These are phyloP conservation scores for Tolypocladium pustulatum DNA, from an alignment of 2,329 filamentous ascomycete genomes.

Conservation along the genomic window DNA sequence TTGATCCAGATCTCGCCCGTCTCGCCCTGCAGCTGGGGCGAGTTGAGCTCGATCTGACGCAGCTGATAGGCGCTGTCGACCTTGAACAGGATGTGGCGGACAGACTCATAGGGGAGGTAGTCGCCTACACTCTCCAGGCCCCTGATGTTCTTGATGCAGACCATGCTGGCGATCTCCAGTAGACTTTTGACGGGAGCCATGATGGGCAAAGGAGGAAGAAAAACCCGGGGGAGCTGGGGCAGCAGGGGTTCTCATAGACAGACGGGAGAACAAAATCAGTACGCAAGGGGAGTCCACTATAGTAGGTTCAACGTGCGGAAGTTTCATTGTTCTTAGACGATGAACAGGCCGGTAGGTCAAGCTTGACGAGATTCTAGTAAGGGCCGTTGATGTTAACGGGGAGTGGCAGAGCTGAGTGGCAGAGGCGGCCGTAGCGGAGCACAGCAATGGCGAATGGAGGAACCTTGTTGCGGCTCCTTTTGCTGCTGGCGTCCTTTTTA, in stretches of 20 bases:
- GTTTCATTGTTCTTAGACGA: neutral
- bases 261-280: neutral
- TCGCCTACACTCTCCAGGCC: conserved; percentile 60
- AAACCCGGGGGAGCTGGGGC: neutral
- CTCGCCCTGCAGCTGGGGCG: conserved; percentile 63
- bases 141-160: conserved; percentile 42
- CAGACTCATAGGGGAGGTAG: conserved; percentile 51
- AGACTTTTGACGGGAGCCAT: conserved; percentile 38
- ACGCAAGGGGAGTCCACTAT: neutral
- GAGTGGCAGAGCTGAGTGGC: too few species aligned
- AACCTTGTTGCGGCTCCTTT: neutral
- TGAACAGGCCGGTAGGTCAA: too few species aligned
- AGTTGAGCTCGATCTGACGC: conserved; percentile 60
- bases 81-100: conserved; percentile 57
- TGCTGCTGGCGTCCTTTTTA: neutral
- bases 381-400: too few species aligned
- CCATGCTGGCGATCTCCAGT: conserved; percentile 36
- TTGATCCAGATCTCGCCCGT: conserved; percentile 66
- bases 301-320: neutral
- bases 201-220: neutral
- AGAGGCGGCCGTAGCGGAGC: too few species aligned
- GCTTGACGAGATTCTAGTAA: too few species aligned
- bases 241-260: neutral
- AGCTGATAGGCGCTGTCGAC: conserved; percentile 68
- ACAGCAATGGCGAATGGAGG: neutral